These are phyloP conservation scores for Camelina neglecta DNA, from an alignment of 345 rosid species.

Conservation along the genomic window DNA sequence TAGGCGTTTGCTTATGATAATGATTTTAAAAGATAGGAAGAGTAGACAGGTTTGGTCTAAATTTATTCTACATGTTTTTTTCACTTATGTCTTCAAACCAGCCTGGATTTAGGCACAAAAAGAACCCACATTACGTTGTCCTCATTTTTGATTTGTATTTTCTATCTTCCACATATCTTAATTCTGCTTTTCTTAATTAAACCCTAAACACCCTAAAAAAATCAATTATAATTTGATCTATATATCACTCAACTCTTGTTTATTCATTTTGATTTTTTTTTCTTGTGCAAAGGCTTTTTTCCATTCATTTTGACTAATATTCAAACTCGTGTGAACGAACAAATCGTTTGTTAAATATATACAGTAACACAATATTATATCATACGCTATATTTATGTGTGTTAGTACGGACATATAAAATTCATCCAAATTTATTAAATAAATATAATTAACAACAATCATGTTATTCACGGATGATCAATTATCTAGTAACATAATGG, in stretches of 20 bases:
- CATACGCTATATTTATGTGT: neutral
- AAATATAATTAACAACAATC: neutral
- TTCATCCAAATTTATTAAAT: neutral
- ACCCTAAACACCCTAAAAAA: slow-evolving; percentile 12
- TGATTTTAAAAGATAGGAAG: slow-evolving; percentile 33
- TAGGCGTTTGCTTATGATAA: slow-evolving; percentile 33
- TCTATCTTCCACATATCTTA: slow-evolving; percentile 11
- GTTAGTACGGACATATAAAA: neutral
- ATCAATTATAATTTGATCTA: neutral
- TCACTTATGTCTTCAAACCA: slow-evolving; percentile 42
- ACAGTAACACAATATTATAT: neutral
- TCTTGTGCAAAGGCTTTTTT: too few relatives aligned
- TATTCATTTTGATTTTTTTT: neutral
- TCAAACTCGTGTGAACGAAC: slow-evolving; percentile 6
- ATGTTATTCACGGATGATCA: neutral
- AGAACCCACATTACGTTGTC: slow-evolving; percentile 36
- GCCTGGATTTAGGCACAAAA: slow-evolving; percentile 45
- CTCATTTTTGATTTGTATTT: slow-evolving; percentile 18
- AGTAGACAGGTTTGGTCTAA: slow-evolving; percentile 45
- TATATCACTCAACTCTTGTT: slow-evolving; percentile 3
- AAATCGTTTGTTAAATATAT: neutral
- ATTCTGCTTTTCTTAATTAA: neutral
- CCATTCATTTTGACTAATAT: neutral
- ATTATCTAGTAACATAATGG: neutral
- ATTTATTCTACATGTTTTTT: slow-evolving; percentile 39